Base-by-base conservation (phyloP, 2,329 filamentous ascomycete genomes). In the Botrytis squamosa region DNA sequence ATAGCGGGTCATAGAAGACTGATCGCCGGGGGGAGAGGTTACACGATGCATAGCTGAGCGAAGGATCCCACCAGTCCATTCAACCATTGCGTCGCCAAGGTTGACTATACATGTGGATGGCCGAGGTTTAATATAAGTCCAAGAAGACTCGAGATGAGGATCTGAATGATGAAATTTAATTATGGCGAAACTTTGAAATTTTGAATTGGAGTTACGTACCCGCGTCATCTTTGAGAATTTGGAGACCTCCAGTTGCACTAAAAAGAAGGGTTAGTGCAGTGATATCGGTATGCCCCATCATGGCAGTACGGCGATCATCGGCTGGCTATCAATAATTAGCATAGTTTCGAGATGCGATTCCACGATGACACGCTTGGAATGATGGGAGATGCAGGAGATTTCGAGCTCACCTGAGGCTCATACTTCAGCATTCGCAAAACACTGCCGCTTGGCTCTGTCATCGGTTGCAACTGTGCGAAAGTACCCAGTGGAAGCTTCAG, bases 181-280 rank as follows among this genome's bases (percentile, higher is more conserved):
- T 57, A 20, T 42, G 12, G 1, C 7, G n/a, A 7, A 14, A 4
- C 7, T 18, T 29, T 14, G 5, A 16, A 55, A 20, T 4, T 40
- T 9, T 22, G 36, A 86, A 84, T 9, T 33, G 8, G 29, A 40
- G 10, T 29, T 71, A 62, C 69, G 6, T 42, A 71, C 64, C 71
- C 16, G 49, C 0, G 85, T 85, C 33, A 5, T 77, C 74, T 9
- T 67, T 72, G 12, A 78, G 75, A 12, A 83, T 77, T 74, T 83
- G 82, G 60, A 83, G 75, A 9, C 82, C 82, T 3, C 81, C 81
- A 1, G 81, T 77, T 70, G 77, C 75, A 71, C 82, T 64, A n/a
- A 59, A 49, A 12, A 72, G 63, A n/a, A 68, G 71, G 20, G 63
- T 72, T 16, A 72, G 40, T 16, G 71, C 16, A 9, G 63, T 68